These are phyloP conservation scores for Solanum ossicruentum DNA, from an alignment of 257 asterid genomes.

Conservation along the genomic window DNA sequence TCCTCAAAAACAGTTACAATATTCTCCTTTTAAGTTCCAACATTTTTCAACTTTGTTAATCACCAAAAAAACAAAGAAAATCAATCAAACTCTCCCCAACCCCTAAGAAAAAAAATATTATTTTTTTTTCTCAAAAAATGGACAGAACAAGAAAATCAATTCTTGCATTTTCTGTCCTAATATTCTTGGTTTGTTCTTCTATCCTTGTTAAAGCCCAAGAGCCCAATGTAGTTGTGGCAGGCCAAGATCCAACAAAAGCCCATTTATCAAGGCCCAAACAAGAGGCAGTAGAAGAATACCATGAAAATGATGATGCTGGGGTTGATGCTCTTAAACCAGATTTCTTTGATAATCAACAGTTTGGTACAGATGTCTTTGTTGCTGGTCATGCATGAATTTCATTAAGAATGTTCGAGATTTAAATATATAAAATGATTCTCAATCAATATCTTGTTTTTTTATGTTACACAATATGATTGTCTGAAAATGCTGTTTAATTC, in stretches of 20 bases:
- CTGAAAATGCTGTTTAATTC: neutral
- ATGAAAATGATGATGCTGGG: neutral
- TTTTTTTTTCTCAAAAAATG: neutral
- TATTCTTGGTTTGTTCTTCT: neutral
- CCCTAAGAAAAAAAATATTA: neutral
- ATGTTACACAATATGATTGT: neutral
- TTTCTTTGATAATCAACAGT: neutral
- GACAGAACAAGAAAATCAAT: neutral
- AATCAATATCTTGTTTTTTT: neutral
- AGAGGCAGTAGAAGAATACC: neutral
- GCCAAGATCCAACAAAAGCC: neutral
- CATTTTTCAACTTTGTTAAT: neutral
- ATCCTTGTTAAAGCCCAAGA: neutral
- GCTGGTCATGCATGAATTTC: neutral
- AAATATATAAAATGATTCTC: neutral
- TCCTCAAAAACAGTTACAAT: neutral
- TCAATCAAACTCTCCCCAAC: neutral
- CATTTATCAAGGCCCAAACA: no score
- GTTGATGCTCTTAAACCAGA: neutral
- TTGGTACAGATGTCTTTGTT: neutral
- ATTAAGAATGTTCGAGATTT: neutral
- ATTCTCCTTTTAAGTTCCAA: neutral
- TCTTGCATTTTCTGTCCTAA: neutral
- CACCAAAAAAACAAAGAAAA: neutral
- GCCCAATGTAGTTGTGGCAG: neutral